phyloP scores from a whole-genome alignment of 495 filamentous ascomycete species.

The Elasticomyces elasticus region DNA sequence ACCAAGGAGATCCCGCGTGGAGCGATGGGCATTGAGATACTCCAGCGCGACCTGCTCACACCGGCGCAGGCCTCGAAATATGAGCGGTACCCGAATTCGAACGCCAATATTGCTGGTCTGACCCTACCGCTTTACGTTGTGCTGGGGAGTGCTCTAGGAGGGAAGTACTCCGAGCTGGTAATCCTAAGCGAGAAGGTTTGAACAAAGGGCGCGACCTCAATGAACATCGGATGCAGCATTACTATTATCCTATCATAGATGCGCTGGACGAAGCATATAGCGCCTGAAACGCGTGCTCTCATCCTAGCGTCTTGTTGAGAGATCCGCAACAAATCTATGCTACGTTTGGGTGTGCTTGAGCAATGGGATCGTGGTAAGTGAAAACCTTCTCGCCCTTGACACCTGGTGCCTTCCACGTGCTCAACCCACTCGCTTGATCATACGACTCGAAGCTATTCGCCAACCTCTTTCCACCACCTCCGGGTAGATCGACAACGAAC shows the following conservation, averaged over 20 bases:
- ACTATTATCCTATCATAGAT: background rate
- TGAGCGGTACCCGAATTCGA: slow-evolving; percentile 5
- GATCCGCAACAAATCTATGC: background rate
- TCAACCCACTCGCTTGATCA: slow-evolving; percentile 40
- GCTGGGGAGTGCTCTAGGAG: background rate
- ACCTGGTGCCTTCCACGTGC: slow-evolving; percentile 44
- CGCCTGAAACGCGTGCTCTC: background rate
- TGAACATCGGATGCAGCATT: no score
- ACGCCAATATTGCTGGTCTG: slow-evolving; percentile 9
- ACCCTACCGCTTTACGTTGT: slow-evolving; percentile 4
- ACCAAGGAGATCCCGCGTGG: slow-evolving; percentile 1
- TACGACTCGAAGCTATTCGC: slow-evolving; percentile 43
- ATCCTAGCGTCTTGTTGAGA: background rate
- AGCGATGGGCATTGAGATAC: slow-evolving; percentile 3
- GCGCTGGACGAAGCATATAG: no score
- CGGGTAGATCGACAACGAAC: slow-evolving; percentile 53
- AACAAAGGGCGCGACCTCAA: background rate
- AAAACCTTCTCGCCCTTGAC: slow-evolving; percentile 42
- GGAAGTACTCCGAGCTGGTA: slow-evolving; percentile 2
- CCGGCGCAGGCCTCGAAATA: background rate
- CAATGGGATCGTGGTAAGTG: slow-evolving; percentile 45
- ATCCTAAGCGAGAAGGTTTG: slow-evolving; percentile 11
- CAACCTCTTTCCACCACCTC: slow-evolving; percentile 50
- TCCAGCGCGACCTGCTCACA: slow-evolving; percentile 12
- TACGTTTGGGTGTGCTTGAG: background rate